phyloP scores from a whole-genome alignment of 352 stramenopile species.

The Halophytophthora batemanensis region DNA sequence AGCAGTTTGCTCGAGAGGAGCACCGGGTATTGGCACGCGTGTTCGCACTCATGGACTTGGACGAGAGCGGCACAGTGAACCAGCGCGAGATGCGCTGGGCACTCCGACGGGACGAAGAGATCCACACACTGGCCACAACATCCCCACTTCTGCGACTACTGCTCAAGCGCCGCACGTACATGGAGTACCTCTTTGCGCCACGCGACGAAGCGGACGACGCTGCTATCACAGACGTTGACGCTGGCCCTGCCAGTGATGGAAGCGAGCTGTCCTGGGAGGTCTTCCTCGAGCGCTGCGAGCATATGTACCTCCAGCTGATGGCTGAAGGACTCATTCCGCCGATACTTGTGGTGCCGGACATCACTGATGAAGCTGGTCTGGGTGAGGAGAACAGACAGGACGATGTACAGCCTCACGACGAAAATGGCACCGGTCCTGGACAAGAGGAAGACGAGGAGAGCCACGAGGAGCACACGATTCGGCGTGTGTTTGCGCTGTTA shows the following conservation, averaged over 20 bases:
- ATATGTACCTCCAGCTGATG: constrained; percentile 45
- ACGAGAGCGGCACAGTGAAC: constrained; percentile 61
- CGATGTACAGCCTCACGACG: neutral
- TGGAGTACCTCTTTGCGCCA: constrained; percentile 29
- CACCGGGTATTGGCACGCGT: constrained; percentile 33
- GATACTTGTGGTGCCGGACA: constrained; percentile 2
- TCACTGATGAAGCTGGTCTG: neutral
- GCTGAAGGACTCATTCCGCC: constrained; percentile 28
- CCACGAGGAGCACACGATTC: constrained; percentile 47
- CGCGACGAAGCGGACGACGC: neutral
- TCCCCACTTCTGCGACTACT: constrained; percentile 49
- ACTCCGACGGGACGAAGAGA: constrained; percentile 52
- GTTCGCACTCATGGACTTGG: constrained; percentile 64
- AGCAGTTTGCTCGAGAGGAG: constrained; percentile 40
- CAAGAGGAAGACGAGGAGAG: constrained; percentile 16
- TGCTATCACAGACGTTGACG: neutral
- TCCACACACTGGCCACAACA: constrained; percentile 40
- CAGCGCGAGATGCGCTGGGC: constrained; percentile 66
- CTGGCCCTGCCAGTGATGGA: neutral
- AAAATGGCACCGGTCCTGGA: neutral
- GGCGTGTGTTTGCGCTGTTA: constrained; percentile 50
- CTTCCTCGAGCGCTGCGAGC: constrained; percentile 46
- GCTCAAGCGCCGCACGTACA: constrained; percentile 44
- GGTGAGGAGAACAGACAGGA: neutral
- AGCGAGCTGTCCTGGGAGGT: constrained; percentile 49